These are phyloP conservation scores for Neofusicoccum cordaticola DNA, from an alignment of 2,329 filamentous ascomycete species.

Conservation along the genomic window DNA sequence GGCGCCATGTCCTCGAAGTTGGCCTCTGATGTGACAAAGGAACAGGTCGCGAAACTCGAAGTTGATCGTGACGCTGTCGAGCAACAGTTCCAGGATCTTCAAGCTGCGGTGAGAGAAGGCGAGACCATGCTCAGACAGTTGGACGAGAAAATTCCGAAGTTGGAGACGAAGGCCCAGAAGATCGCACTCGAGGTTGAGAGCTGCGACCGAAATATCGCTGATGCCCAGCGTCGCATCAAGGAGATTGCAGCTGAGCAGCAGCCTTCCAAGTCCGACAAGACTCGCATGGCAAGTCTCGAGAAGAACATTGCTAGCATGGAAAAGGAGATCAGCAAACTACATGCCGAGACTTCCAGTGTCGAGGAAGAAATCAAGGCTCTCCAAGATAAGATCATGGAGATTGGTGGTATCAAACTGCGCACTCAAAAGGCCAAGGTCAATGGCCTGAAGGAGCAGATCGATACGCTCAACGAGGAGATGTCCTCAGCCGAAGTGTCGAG, in stretches of 20 bases:
- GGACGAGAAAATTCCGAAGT: constrained; percentile 72
- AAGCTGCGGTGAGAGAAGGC: constrained; percentile 77
- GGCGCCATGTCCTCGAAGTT: constrained; percentile 97
- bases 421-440: constrained; percentile 90
- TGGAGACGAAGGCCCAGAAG: constrained; percentile 92
- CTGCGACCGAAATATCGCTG: constrained; percentile 73
- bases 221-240: constrained; percentile 79
- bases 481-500: constrained; percentile 84
- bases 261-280: constrained; percentile 76
- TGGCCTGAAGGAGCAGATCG: constrained; percentile 79
- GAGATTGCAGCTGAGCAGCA: constrained; percentile 80
- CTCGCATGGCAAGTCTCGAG: constrained; percentile 67
- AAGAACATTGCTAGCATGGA: constrained; percentile 74
- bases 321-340: constrained; percentile 75
- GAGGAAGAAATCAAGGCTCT: constrained; percentile 90
- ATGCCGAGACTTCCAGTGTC: constrained; percentile 79
- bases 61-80: constrained; percentile 82
- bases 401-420: constrained; percentile 89
- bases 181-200: constrained; percentile 85
- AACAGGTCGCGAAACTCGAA: constrained; percentile 85
- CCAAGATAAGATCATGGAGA: constrained; percentile 97
- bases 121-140: constrained; percentile 71
- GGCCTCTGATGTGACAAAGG: constrained; percentile 79
- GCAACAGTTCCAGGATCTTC: constrained; percentile 76
- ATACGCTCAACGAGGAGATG: constrained; percentile 74